A percentile compares a stretch with the other conserved stretches of the same genome.
Conservation (phyloP, 2,329 filamentous ascomycete genomes). For the Rosellinia necatrix region DNA sequence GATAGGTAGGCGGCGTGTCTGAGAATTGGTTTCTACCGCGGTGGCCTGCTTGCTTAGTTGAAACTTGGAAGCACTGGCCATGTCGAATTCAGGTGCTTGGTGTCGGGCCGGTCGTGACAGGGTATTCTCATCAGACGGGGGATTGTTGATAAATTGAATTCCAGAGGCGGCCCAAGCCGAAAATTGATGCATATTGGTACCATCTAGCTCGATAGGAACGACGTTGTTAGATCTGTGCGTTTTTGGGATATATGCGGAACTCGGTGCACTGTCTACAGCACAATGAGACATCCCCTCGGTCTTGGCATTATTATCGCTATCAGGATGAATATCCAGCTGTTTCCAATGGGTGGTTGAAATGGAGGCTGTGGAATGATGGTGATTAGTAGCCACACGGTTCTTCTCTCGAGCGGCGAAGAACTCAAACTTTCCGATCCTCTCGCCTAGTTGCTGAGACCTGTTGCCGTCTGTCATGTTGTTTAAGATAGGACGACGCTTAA, state of each 20-base stretch:
- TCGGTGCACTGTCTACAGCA: constrained; percentile 1
- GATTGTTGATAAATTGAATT: constrained; percentile 42
- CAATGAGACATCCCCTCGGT: background rate
- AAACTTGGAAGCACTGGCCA: constrained; percentile 41
- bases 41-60: constrained; percentile 38
- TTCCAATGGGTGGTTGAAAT: constrained; percentile 29
- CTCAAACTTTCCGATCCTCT: constrained; percentile 45
- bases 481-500: constrained; percentile 40
- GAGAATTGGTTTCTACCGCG: constrained; percentile 13
- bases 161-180: constrained; percentile 34
- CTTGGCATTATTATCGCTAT: background rate
- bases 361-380: constrained; percentile 16
- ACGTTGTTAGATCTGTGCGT: constrained; percentile 2
- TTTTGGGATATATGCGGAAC: background rate
- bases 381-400: constrained; percentile 37
- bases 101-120: constrained; percentile 9
- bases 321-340: background rate
- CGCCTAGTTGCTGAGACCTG: constrained; percentile 42
- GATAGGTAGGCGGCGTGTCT: constrained; percentile 35
- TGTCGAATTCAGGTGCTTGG: constrained; percentile 37
- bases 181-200: constrained; percentile 14
- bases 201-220: constrained; percentile 19
- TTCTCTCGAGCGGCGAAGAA: constrained; percentile 48
- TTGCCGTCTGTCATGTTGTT: constrained; percentile 31
- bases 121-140: constrained; percentile 21